Evolutionary conservation across 2,329 filamentous ascomycete genomes (phyloP), one percentile per base, ranked within the genome.

Genomic region (Xylaria sp.): DNA sequence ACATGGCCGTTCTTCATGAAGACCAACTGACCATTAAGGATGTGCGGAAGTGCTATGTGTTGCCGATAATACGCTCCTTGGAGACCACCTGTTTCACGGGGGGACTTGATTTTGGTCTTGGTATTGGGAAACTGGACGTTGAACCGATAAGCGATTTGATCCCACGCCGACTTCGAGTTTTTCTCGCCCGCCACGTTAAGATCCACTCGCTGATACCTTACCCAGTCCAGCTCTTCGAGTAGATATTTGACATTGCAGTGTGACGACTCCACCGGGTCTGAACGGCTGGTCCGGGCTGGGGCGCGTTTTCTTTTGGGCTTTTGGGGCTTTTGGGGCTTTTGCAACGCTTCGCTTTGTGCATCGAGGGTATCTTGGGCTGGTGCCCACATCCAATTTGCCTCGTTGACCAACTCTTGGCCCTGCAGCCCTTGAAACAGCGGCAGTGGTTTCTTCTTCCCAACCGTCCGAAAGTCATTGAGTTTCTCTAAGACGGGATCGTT

Each of bases 241-340:
- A 66, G 36, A 60, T 80, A 80, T 64, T 79, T 79, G 58, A 76
- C 66, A 64, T 80, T 80, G 70, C 72, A 75, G 60, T 80, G 78
- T 0, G 68, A 20, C 4, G 55, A 23, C 23, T 73, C 58, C 55
- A 68, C 59, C 41, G 6, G 15, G 41, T 15, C 18, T 46, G 41
- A n/a, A 46, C 2, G 41, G n/a, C n/a, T n/a, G 28, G 4, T 28
- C 28, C 28, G 3, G 2, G 46, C 46, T 48, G 46, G 25, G 39
- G 3, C 20, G 13, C 71, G 68, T 28, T 28, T n/a, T 31, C 62
- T 15, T 69, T 59, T 58, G 70, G 41, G n/a, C 13, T 61, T 63
- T 46, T 8, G 28, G 69, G 70, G 41, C n/a, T 10, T 61, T 63
- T 46, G 6, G 28, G 69, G 1, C 56, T 66, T 57, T 8, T 56